Conservation (phyloP, 306 rosid species). For the Quercus rubra region DNA sequence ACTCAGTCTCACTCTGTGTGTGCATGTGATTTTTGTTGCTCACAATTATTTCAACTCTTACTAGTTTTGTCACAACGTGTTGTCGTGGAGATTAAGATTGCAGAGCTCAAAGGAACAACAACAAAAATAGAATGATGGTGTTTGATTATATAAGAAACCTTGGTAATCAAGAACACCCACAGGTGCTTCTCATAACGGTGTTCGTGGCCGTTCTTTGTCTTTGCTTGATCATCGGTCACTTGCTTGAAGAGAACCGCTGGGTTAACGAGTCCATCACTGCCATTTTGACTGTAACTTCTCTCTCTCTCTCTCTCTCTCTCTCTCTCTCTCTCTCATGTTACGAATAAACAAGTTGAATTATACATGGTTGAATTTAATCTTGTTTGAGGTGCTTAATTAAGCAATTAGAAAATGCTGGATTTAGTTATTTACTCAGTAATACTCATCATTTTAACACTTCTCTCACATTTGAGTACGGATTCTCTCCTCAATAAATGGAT, state of each 20-base stretch:
- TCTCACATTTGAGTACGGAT: no score
- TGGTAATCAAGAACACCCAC: slow-evolving; percentile 52
- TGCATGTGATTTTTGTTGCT: no score
- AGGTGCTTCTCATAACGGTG: slow-evolving; percentile 59
- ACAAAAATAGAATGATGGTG: neutral
- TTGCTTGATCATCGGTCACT: slow-evolving; percentile 69
- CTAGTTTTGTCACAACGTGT: no score
- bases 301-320: neutral
- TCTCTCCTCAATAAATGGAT: no score
- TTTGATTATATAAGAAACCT: slow-evolving; percentile 29
- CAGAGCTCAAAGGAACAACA: neutral
- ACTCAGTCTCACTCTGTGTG: no score
- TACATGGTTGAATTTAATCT: no score
- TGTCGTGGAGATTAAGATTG: neutral
- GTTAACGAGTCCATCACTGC: slow-evolving; percentile 87
- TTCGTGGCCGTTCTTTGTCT: slow-evolving; percentile 80
- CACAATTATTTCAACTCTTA: no score
- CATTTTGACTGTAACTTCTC: slow-evolving; percentile 50
- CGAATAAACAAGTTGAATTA: no score
- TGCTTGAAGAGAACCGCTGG: slow-evolving; percentile 76
- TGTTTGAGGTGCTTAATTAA: no score
- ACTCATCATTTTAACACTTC: no score
- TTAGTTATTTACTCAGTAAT: no score
- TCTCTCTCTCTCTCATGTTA: neutral
- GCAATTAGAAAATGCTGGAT: no score